A percentile compares a stretch with the other conserved stretches of the same genome.
These are phyloP conservation scores for Kodamaea restingae DNA, from an alignment of 805 yeast genomes.

Conservation along the genomic window DNA sequence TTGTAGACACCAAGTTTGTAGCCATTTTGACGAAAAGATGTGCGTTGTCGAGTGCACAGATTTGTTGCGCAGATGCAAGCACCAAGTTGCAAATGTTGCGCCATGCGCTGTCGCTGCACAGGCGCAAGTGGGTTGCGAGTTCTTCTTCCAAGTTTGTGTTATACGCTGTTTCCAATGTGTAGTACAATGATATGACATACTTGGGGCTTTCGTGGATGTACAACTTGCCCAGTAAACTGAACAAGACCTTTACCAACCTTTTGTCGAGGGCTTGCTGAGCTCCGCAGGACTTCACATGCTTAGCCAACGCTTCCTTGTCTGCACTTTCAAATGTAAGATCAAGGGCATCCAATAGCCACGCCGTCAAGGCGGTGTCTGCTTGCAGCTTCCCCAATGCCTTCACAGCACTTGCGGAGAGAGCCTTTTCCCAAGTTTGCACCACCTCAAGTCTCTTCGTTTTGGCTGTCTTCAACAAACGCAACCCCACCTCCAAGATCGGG, in stretches of 20 bases:
- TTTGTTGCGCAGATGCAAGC: background rate
- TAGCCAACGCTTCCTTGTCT: background rate
- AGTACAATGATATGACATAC: constrained; percentile 7
- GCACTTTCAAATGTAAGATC: background rate
- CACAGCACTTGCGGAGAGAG: constrained; percentile 2
- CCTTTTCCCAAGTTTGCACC: background rate
- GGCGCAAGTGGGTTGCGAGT: background rate
- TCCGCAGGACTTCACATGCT: constrained; percentile 2
- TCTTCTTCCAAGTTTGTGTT: constrained; percentile 3
- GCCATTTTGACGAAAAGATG: background rate
- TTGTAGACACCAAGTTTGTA: constrained; percentile 1
- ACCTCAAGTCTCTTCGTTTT: background rate
- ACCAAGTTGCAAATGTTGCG: constrained; percentile 4
- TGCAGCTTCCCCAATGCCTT: constrained; percentile 1
- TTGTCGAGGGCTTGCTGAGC: background rate
- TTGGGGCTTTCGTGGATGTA: constrained; percentile 1
- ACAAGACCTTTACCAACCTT: constrained; percentile 1
- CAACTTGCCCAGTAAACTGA: constrained; percentile 3
- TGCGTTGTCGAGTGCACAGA: background rate
- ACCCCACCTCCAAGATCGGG: constrained; percentile 5
- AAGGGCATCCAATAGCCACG: constrained; percentile 5
- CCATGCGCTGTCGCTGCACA: background rate
- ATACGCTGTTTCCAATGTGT: constrained; percentile 2
- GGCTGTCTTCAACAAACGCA: constrained; percentile 6
- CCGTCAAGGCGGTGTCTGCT: background rate